Evolutionary conservation across 2,329 filamentous ascomycete genomes (phyloP).

Genomic region (Rutstroemia sp.): DNA sequence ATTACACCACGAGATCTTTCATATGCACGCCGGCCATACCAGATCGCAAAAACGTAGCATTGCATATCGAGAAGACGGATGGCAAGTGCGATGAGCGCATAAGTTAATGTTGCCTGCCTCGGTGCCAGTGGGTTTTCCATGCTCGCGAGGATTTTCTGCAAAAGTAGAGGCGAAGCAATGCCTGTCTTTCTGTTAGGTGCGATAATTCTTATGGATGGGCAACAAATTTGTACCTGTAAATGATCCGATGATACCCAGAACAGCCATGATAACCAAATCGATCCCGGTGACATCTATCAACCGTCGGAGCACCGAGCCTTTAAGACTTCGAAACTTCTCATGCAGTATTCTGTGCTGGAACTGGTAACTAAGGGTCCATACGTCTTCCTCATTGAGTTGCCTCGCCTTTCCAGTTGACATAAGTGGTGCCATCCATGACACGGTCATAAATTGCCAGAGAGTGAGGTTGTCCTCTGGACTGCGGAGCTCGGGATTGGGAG

Average conservation of each 20-base stretch:
- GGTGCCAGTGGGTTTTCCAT: conserved; percentile 49
- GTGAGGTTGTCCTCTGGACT: conserved; percentile 73
- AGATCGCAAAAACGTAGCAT: conserved; percentile 60
- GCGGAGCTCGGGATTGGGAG: conserved; percentile 53
- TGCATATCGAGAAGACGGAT: conserved; percentile 57
- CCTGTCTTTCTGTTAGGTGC: conserved; percentile 31
- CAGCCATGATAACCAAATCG: conserved; percentile 55
- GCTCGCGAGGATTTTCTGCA: conserved; percentile 64
- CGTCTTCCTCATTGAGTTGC: conserved; percentile 69
- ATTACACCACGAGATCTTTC: conserved; percentile 79
- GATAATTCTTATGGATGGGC: neutral
- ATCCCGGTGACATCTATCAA: conserved; percentile 70
- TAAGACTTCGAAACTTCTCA: conserved; percentile 62
- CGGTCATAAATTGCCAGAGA: conserved; percentile 76
- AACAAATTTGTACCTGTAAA: conserved; percentile 36
- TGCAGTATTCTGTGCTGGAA: conserved; percentile 77
- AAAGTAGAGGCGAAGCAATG: conserved; percentile 56
- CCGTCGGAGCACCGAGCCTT: conserved; percentile 63
- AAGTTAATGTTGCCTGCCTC: conserved; percentile 53
- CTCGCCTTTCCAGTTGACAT: conserved; percentile 56
- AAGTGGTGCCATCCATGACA: conserved; percentile 74
- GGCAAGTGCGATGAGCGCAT: conserved; percentile 54
- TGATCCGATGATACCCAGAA: conserved; percentile 57
- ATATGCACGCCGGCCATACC: conserved; percentile 79
- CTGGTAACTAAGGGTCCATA: conserved; percentile 73